Evolutionary conservation across 768 basidiomycete species (phyloP).

Genomic region (Calvatia gigantea): DNA sequence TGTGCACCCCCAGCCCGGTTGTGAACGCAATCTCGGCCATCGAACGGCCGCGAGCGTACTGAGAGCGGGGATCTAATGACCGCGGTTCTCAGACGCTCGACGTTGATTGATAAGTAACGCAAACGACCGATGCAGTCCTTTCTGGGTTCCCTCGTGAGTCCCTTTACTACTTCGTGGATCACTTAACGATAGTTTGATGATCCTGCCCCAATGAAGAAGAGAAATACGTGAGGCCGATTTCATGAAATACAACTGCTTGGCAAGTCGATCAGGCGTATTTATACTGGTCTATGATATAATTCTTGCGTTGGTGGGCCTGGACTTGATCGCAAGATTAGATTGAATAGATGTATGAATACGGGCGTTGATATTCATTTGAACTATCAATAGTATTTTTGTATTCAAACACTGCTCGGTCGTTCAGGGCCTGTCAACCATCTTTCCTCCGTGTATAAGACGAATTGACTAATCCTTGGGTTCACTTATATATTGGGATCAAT

Average conservation of each 20-base stretch:
- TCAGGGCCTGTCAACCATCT: not conserved
- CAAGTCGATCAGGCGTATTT: not conserved
- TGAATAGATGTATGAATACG: not conserved
- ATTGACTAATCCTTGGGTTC: slow-evolving; percentile 2
- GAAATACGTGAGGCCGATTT: not conserved
- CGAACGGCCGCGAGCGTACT: no score
- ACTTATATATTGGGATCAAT: not conserved
- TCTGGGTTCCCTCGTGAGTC: no score
- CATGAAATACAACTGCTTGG: not conserved
- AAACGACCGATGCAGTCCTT: no score
- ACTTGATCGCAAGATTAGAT: not conserved
- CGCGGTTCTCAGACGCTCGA: no score
- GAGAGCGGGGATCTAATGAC: no score
- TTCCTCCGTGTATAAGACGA: not conserved
- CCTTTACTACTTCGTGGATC: not conserved
- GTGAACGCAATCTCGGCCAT: no score
- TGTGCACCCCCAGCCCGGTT: no score
- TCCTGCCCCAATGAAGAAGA: not conserved
- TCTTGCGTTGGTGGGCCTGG: not conserved
- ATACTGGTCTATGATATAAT: not conserved
- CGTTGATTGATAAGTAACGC: no score
- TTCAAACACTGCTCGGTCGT: slow-evolving; percentile 5
- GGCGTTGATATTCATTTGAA: not conserved
- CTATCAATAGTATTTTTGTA: not conserved
- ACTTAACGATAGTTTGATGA: no score